Base-by-base conservation (phyloP, 192 early-diverging fungal species). In the Coemansia sp. region DNA sequence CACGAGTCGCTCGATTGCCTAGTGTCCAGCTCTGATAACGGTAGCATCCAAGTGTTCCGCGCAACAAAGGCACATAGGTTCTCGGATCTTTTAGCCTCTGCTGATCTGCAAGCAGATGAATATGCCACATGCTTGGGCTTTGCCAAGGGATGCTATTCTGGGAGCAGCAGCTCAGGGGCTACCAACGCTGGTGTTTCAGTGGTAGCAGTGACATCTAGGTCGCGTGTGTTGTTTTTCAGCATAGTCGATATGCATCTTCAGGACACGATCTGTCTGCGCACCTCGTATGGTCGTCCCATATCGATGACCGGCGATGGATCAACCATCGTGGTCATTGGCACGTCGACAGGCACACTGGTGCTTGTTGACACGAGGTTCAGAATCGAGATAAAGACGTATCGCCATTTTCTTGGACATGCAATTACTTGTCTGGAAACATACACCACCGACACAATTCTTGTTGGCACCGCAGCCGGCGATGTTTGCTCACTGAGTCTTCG, bases 1-100 rank as follows among this genome's bases (percentile, higher is more conserved):
- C 89, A 91, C 52, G 89, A 90, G 70, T 86, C 86, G 25, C 88
- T 88, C 3, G 88, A 95, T 71, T 90, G 89, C 66, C 76, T 96
- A 48, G 92, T 88, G 0, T 84, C 91, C 2, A 85, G 89, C 11
- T 91, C 92, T 0, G 89, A 92, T 64, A 92, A 92, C 66, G 95
- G 95, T 14, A 81, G 80, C 20, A 89, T 96, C 57, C 89, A 94
- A 63, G 69, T 96, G 40, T 85, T 89, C 58, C 79, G 92, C 48
- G 82, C 86, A 1, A 42, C 25, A 28, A 22, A 30, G 14, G 56
- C 64, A 18, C 42, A 65, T 12, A 54, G 32, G 48, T 57, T 82
- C 11, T 57, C 56, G 32, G 42, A n/a, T 17, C 49, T 58, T 33
- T 55, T 74, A 31, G 75, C 72, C 1, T 38, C 61, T 5, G 42